Conservation (phyloP, 2,329 filamentous ascomycete genomes). For the Ilyonectria destructans region DNA sequence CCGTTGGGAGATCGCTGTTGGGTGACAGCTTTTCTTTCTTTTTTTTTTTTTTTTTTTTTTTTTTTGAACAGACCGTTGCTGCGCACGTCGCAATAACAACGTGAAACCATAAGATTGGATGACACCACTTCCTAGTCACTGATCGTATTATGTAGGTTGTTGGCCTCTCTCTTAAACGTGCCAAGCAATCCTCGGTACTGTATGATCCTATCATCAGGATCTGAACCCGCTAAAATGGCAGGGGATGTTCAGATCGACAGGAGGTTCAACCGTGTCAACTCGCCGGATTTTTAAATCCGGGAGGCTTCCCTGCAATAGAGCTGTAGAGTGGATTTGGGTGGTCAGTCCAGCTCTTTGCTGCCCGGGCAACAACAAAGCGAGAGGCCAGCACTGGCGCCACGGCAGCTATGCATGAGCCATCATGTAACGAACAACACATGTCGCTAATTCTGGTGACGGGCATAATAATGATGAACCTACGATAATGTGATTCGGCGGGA, state of each 20-base stretch:
- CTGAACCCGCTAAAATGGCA: background rate
- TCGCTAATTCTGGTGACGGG: slow-evolving; percentile 2
- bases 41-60: slow-evolving; percentile 21
- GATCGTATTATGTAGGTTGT: background rate
- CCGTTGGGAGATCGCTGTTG: slow-evolving; percentile 32
- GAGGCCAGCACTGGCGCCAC: slow-evolving; percentile 13
- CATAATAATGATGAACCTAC: background rate
- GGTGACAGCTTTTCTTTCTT: slow-evolving; percentile 35
- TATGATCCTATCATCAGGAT: background rate
- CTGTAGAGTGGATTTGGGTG: background rate
- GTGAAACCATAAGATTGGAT: slow-evolving; percentile 24
- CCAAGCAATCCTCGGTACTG: slow-evolving; percentile 23
- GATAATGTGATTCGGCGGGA: background rate
- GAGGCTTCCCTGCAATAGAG: background rate
- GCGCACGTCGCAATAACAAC: slow-evolving; percentile 18
- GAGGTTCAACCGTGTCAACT: no score
- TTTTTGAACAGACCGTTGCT: slow-evolving; percentile 2
- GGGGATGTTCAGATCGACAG: background rate
- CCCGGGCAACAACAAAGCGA: background rate
- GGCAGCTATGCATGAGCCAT: slow-evolving; percentile 10
- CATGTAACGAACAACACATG: slow-evolving; percentile 1
- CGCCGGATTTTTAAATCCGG: background rate
- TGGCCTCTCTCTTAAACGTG: slow-evolving; percentile 18
- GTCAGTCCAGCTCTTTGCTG: background rate
- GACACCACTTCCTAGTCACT: slow-evolving; percentile 10